Conservation (phyloP, 108 stramenopile species). For the Schizochytrium sp. region DNA sequence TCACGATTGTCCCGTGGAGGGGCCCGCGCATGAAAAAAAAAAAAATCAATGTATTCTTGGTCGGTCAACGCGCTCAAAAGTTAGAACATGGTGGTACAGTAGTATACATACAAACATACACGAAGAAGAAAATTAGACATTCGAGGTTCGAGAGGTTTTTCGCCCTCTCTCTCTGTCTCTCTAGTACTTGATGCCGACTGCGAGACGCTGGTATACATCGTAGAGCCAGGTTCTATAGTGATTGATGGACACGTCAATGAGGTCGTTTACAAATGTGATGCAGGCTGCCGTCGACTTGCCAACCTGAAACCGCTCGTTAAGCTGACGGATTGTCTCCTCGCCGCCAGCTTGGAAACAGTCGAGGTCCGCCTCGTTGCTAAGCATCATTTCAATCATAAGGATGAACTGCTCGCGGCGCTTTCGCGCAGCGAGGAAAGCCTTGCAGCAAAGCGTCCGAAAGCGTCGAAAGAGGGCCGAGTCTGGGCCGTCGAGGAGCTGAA, state of each 20-base stretch:
- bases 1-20: neutral
- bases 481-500: conserved; percentile 88
- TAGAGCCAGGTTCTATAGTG: conserved; percentile 94
- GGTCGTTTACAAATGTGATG: conserved; percentile 70
- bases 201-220: conserved; percentile 84
- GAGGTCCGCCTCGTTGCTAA: conserved; percentile 80
- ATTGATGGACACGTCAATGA: conserved; percentile 77
- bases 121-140: too few species aligned
- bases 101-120: too few species aligned
- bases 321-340: conserved; percentile 56
- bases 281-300: conserved; percentile 67
- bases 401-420: conserved; percentile 76
- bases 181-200: conserved; percentile 66
- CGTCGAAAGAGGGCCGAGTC: conserved; percentile 65
- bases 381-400: conserved; percentile 83
- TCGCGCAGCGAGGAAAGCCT: conserved; percentile 69
- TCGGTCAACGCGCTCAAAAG: too few species aligned
- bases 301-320: conserved; percentile 72
- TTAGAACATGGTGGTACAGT: too few species aligned
- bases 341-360: conserved; percentile 61
- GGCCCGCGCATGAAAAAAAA: too few species aligned
- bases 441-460: conserved; percentile 76
- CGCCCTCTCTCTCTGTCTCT: too few species aligned
- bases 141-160: too few species aligned
- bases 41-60: too few species aligned